Percentiles rank a stretch among this genome's conserved stretches.
These are phyloP conservation scores for Goffeauzyma gilvescens DNA, from an alignment of 768 basidiomycete species.

Conservation along the genomic window DNA sequence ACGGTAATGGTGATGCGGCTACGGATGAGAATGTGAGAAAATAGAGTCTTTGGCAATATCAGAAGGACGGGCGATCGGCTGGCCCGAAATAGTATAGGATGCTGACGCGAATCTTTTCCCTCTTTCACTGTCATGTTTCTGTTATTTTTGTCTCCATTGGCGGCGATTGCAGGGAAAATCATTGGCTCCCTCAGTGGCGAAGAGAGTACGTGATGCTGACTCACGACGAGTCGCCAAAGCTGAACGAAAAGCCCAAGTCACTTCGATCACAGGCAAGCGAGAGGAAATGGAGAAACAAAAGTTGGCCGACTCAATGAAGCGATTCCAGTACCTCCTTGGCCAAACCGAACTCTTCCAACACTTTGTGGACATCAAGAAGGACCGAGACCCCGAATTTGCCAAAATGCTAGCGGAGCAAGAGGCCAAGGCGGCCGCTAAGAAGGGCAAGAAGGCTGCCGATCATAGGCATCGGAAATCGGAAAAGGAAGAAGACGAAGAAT, in stretches of 20 bases:
- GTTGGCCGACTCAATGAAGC: conserved; percentile 84
- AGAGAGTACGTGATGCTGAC: too few relatives aligned
- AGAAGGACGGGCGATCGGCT: too few relatives aligned
- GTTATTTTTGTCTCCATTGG: too few relatives aligned
- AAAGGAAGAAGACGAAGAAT: conserved; percentile 93
- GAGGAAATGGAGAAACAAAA: conserved; percentile 31
- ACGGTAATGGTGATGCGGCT: too few relatives aligned
- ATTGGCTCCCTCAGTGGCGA: too few relatives aligned
- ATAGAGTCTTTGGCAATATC: too few relatives aligned
- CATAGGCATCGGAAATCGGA: conserved; percentile 84
- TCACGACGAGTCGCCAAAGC: too few relatives aligned
- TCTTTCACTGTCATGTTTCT: too few relatives aligned
- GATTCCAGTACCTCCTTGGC: conserved; percentile 90
- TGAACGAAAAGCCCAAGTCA: conserved; percentile 19
- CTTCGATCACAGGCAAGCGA: conserved; percentile 18
- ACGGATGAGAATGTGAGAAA: too few relatives aligned
- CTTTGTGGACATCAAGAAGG: conserved; percentile 89
- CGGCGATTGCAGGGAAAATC: too few relatives aligned
- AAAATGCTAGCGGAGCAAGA: conserved; percentile 63
- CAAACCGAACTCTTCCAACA: conserved; percentile 97
- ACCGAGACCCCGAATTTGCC: conserved; percentile 83
- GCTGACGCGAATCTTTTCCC: too few relatives aligned
- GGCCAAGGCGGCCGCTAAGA: conserved; percentile 43
- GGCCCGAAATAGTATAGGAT: too few relatives aligned
- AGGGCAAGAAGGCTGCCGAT: conserved; percentile 61